Evolutionary conservation across 805 yeast species (phyloP).

Genomic region (Candida oleophila): DNA sequence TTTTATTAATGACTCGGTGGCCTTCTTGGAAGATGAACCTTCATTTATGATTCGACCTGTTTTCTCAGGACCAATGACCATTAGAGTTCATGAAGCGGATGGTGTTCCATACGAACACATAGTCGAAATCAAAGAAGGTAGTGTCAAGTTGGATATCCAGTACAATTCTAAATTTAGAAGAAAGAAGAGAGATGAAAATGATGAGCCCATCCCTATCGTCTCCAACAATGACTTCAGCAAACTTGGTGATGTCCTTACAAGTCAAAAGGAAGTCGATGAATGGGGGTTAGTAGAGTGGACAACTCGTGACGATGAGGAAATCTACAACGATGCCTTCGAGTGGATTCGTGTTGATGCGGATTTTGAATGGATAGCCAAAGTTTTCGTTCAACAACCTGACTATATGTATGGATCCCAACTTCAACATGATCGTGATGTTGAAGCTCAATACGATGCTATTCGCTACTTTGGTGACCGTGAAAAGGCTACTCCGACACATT

Average conservation of each 20-base stretch:
- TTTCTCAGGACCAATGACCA: conserved; percentile 94
- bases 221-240: conserved; percentile 20
- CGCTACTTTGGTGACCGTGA: conserved; percentile 62
- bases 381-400: conserved; percentile 84
- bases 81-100: conserved; percentile 95
- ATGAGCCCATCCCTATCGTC: conserved; percentile 23
- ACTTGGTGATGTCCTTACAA: conserved; percentile 75
- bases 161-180: conserved; percentile 92
- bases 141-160: conserved; percentile 87
- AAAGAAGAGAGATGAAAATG: conserved; percentile 55
- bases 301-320: conserved; percentile 64
- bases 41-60: conserved; percentile 43
- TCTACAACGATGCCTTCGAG: conserved; percentile 85
- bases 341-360: conserved; percentile 99
- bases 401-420: conserved; percentile 93
- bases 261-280: conserved; percentile 55
- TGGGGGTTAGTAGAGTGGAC: conserved; percentile 79
- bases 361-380: conserved; percentile 90
- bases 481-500: conserved; percentile 62
- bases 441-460: conserved; percentile 88
- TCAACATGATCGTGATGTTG: conserved; percentile 93
- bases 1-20: conserved; percentile 47
- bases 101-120: conserved; percentile 99
- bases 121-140: conserved; percentile 81
- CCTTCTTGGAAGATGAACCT: conserved; percentile 43